These are phyloP conservation scores for Fusarium sp. DNA, from an alignment of 2,329 filamentous ascomycete genomes.

Conservation along the genomic window DNA sequence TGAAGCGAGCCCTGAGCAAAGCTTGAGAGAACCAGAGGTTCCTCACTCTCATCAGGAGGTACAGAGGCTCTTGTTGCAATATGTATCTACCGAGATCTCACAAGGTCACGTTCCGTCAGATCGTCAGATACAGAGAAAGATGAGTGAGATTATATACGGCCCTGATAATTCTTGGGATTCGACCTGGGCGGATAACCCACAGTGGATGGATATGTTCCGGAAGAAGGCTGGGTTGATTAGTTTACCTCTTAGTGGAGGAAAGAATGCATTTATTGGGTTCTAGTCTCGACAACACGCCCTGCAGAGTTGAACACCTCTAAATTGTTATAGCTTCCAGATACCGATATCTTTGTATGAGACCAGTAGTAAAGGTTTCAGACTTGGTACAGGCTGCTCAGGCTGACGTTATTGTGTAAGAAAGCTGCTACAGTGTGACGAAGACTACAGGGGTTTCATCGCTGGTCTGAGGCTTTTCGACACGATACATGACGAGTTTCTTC, in stretches of 20 bases:
- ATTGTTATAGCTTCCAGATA: accelerated
- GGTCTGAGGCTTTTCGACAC: too few species aligned
- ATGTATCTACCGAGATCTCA: background rate
- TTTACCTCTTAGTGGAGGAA: background rate
- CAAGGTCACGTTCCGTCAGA: background rate
- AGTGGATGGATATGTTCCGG: background rate
- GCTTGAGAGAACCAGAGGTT: accelerated
- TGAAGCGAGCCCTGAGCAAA: background rate
- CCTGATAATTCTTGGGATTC: background rate
- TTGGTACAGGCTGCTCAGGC: too few species aligned
- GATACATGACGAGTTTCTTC: too few species aligned
- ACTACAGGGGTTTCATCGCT: too few species aligned
- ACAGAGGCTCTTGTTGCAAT: background rate
- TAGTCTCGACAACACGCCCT: background rate
- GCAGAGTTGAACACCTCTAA: accelerated
- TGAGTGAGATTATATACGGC: background rate
- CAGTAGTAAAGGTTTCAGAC: accelerated
- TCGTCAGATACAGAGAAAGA: background rate
- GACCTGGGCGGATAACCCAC: background rate
- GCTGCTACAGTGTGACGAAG: too few species aligned
- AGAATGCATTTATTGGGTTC: background rate
- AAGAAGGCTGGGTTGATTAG: background rate
- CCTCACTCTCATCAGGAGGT: background rate
- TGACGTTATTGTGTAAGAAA: too few species aligned
- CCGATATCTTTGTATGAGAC: accelerated